Evolutionary conservation across 1,284 basidiomycete species (phyloP).

Genomic region (Fomitopsis betulina): DNA sequence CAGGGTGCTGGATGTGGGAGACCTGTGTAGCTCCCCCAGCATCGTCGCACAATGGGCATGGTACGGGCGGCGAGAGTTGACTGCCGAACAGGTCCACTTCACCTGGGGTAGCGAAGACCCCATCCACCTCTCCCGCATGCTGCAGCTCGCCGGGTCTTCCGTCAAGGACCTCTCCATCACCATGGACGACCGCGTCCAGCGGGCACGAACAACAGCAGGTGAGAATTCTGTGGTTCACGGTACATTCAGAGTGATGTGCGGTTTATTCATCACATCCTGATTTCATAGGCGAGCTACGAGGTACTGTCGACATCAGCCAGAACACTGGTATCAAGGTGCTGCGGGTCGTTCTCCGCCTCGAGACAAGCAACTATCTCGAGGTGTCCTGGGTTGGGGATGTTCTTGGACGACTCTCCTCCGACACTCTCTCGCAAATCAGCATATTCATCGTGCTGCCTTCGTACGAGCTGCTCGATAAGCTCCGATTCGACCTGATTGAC

Average conservation of each 20-base stretch:
- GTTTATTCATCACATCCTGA: background rate
- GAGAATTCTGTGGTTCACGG: background rate
- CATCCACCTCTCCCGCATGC: background rate
- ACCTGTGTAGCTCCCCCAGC: constrained; percentile 5
- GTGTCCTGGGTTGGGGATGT: constrained; percentile 7
- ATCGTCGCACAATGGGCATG: constrained; percentile 6
- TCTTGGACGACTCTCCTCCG: constrained; percentile 1
- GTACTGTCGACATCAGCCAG: background rate
- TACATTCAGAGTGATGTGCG: background rate
- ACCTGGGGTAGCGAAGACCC: constrained; percentile 6
- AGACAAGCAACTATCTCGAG: background rate
- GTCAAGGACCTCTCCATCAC: constrained; percentile 6
- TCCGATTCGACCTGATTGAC: constrained; percentile 5
- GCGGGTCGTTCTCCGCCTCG: constrained; percentile 5
- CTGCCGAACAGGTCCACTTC: constrained; percentile 7
- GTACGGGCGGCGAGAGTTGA: background rate
- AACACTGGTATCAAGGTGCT: background rate
- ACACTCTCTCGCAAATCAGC: background rate
- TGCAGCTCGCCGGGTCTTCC: constrained; percentile 5
- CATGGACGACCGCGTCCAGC: constrained; percentile 1
- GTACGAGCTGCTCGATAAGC: background rate
- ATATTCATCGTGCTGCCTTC: constrained; percentile 4
- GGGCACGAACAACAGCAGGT: background rate
- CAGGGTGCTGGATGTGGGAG: constrained; percentile 6
- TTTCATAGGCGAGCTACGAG: background rate